Evolutionary conservation across 208 protist genomes (phyloP).

Genomic region (Leishmania martiniquensis): DNA sequence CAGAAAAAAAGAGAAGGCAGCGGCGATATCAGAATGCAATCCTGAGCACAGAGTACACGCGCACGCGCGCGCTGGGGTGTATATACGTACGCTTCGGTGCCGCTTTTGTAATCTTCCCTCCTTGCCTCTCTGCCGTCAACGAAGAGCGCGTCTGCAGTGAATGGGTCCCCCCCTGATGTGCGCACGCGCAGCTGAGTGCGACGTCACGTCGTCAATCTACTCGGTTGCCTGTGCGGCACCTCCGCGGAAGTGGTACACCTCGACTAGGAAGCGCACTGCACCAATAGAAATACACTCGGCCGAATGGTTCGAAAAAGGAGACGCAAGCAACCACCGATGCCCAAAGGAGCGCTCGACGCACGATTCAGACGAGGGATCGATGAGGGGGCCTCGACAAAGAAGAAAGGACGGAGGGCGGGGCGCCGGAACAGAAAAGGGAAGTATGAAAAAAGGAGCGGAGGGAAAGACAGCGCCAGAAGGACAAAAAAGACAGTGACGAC

Average conservation of each 20-base stretch:
- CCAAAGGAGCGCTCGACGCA: too few relatives aligned
- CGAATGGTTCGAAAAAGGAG: neutral
- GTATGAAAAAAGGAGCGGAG: neutral
- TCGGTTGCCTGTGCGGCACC: too few relatives aligned
- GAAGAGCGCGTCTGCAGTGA: neutral
- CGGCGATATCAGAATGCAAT: neutral
- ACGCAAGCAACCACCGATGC: neutral
- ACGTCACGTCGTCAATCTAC: neutral
- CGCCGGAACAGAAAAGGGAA: neutral
- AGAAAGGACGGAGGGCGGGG: constrained; percentile 2
- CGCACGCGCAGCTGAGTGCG: neutral
- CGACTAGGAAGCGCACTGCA: neutral
- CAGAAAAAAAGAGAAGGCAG: neutral
- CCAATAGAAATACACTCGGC: neutral
- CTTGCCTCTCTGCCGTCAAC: neutral
- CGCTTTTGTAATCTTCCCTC: too few relatives aligned
- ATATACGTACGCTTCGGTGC: neutral
- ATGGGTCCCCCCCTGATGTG: neutral
- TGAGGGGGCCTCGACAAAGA: constrained; percentile 6
- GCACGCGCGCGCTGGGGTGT: neutral
- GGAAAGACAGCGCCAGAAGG: too few relatives aligned
- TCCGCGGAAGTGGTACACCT: too few relatives aligned
- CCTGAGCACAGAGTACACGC: neutral
- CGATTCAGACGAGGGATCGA: neutral
- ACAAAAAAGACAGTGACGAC: too few relatives aligned